phyloP scores from a whole-genome alignment of 768 basidiomycete genomes.

The Leccinellum albellum region DNA sequence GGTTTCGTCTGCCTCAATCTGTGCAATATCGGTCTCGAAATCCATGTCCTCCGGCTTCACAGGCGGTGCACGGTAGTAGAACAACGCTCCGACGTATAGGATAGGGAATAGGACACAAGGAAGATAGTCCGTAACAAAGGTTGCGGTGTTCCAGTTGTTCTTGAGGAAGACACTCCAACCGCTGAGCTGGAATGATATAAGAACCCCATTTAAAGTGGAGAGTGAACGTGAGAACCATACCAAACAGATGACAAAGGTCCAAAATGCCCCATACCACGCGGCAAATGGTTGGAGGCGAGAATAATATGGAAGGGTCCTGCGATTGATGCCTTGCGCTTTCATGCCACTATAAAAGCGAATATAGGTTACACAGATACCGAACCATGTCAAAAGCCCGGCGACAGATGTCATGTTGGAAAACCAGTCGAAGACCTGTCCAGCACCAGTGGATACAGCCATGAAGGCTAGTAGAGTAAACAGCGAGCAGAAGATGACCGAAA shows the following conservation, averaged over 20 bases:
- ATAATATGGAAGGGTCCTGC: conserved; percentile 65
- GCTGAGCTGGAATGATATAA: conserved; percentile 43
- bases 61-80: conserved; percentile 34
- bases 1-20: conserved; percentile 66
- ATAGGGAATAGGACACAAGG: conserved; percentile 71
- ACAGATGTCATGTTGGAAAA: conserved; percentile 73
- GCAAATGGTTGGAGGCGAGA: conserved; percentile 69
- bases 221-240: conserved; percentile 39
- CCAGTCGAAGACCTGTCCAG: conserved; percentile 77
- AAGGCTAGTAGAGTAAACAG: conserved; percentile 69
- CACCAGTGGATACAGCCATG: conserved; percentile 68
- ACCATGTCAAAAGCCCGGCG: conserved; percentile 76
- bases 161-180: conserved; percentile 52
- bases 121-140: conserved; percentile 84
- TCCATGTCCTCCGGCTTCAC: conserved; percentile 69
- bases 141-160: conserved; percentile 50
- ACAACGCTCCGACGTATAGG: conserved; percentile 58
- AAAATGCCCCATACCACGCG: conserved; percentile 47
- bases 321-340: conserved; percentile 74
- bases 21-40: conserved; percentile 65
- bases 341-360: conserved; percentile 82
- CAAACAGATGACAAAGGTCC: conserved; percentile 50
- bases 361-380: conserved; percentile 72
- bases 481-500: conserved; percentile 66
- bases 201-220: conserved; percentile 3